Percentiles rank a stretch among this genome's conserved stretches.
Evolutionary conservation across 2,329 filamentous ascomycete species (phyloP).

Genomic region (Colletotrichum sp.): DNA sequence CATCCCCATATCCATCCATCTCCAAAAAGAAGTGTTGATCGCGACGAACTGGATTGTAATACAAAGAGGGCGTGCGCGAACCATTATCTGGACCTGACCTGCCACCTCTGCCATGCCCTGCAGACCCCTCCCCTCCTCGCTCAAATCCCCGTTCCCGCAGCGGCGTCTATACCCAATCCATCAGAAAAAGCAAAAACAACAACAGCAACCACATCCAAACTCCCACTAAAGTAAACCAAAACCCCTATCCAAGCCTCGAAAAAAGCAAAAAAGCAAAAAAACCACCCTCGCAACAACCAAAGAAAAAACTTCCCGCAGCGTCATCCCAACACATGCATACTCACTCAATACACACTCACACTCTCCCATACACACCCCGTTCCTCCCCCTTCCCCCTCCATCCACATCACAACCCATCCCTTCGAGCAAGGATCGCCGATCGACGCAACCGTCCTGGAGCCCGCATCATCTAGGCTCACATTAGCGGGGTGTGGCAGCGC

Average conservation of each 20-base stretch:
- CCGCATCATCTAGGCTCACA: constrained; percentile 4
- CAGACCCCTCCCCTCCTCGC: not conserved
- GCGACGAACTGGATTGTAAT: not conserved
- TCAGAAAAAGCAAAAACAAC: constrained; percentile 3
- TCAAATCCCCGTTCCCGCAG: not conserved
- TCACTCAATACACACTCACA: not conserved
- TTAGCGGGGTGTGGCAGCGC: not conserved
- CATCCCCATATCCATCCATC: not conserved
- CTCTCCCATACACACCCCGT: not conserved
- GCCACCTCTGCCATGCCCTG: not conserved
- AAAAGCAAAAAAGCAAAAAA: not conserved
- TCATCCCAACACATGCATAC: not conserved
- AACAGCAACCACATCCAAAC: not conserved
- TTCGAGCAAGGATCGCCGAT: constrained; percentile 7
- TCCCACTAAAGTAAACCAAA: not conserved
- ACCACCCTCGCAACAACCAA: not conserved
- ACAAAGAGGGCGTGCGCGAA: not conserved
- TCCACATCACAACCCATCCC: not conserved
- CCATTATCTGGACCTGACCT: not conserved
- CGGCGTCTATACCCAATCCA: not conserved
- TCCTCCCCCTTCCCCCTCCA: not conserved
- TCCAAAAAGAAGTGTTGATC: not conserved
- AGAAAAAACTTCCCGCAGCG: not conserved
- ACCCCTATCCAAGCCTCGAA: not conserved
- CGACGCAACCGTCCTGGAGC: constrained; percentile 7